Evolutionary conservation across 495 filamentous ascomycete genomes (phyloP), one percentile per base, ranked within the genome.

Genomic region (Trichoderma asperelloides): DNA sequence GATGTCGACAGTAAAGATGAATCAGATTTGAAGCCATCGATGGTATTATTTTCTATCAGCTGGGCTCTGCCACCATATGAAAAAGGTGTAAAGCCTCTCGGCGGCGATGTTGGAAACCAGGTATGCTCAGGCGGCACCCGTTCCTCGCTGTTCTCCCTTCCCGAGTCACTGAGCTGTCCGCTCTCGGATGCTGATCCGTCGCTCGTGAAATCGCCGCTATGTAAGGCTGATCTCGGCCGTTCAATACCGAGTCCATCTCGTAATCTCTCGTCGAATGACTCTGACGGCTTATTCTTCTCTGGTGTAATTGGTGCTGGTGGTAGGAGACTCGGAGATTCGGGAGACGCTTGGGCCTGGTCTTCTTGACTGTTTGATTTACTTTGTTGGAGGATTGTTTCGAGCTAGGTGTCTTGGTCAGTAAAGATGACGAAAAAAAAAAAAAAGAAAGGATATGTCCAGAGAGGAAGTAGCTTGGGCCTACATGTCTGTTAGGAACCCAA

Each of bases 191-290:
- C 55, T 16, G 55, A 18, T 18, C 39, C 66, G 40, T 87, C 84
- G 66, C 88, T 84, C 21, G 88, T 89, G 71, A 97, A 97, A 74
- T 97, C 90, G 28, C 93, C 93, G 45, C 89, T 89, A 73, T 97
- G 93, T 60, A 97, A 80, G 47, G 93, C 92, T 13, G 93, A 97
- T 62, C 88, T 81, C 62, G 93, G 93, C 65, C 93, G 83, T 73
- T 94, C 88, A 68, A 96, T 95, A 70, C 87, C 84, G 68, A 84
- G 64, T 0, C 85, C 87, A 8, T 78, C 72, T 12, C 70, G 71
- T 40, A 78, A 68, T 43, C 45, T 70, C 39, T 73, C 70, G 3
- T 77, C 74, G 9, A 57, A n/a, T 40, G n/a, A 8, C 45, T 64
- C 21, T 33, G 64, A 47, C 73, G 73, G 49, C 68, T 73, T 73